Evolutionary conservation across 2,329 filamentous ascomycete species (phyloP).

Genomic region (Penicillium janthinellum): DNA sequence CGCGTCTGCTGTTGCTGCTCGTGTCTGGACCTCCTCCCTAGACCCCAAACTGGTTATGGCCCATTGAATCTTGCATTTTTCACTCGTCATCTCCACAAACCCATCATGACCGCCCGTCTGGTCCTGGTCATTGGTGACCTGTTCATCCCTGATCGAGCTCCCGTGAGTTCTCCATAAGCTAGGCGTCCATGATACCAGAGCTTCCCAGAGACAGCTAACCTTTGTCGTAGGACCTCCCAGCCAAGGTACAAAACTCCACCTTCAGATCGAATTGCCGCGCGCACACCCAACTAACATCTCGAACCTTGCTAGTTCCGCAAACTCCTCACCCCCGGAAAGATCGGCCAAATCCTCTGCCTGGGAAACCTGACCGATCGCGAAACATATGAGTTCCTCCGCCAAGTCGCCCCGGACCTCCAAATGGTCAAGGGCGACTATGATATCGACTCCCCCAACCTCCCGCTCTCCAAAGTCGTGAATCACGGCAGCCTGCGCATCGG

Average conservation of each 20-base stretch:
- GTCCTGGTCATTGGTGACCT: slow-evolving; percentile 91
- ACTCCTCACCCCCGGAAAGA: slow-evolving; percentile 79
- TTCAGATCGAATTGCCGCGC: neutral
- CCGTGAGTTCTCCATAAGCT: slow-evolving; percentile 53
- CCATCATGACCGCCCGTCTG: slow-evolving; percentile 74
- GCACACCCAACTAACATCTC: neutral
- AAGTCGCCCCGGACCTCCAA: slow-evolving; percentile 70
- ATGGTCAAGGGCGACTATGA: slow-evolving; percentile 72
- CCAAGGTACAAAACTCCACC: slow-evolving; percentile 64
- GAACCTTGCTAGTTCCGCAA: slow-evolving; percentile 71
- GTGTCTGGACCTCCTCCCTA: neutral
- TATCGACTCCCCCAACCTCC: slow-evolving; percentile 65
- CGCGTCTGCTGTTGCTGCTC: slow-evolving; percentile 6
- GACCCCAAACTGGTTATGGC: slow-evolving; percentile 26
- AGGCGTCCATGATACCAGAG: slow-evolving; percentile 11
- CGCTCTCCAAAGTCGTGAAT: slow-evolving; percentile 69
- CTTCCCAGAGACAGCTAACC: slow-evolving; percentile 18
- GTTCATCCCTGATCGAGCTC: slow-evolving; percentile 88
- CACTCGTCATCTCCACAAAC: slow-evolving; percentile 14
- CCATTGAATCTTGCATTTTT: slow-evolving; percentile 26
- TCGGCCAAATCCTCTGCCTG: slow-evolving; percentile 77
- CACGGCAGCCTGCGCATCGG: slow-evolving; percentile 69
- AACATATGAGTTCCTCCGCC: slow-evolving; percentile 78
- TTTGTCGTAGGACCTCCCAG: slow-evolving; percentile 69
- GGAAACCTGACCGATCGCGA: slow-evolving; percentile 78